Evolutionary conservation across 768 basidiomycete species (phyloP).

Genomic region (Auricularia sp.): DNA sequence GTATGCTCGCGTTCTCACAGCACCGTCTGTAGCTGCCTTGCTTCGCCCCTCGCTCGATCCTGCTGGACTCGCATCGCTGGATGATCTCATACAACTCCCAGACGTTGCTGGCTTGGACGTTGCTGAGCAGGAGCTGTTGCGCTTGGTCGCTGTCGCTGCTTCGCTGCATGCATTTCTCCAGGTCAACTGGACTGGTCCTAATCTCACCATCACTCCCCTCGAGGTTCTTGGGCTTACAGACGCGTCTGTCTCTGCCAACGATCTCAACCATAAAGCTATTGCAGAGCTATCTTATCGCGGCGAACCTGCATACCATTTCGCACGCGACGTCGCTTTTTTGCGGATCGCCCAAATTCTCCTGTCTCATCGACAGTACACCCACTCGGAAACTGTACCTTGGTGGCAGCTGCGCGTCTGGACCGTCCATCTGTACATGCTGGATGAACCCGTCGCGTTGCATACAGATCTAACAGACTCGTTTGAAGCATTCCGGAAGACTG

Average conservation of each 20-base stretch:
- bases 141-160: constrained; percentile 60
- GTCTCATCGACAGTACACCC: constrained; percentile 31
- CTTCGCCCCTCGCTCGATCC: constrained; percentile 16
- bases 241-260: constrained; percentile 28
- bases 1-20: constrained; percentile 26
- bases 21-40: constrained; percentile 23
- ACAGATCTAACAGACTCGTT: constrained; percentile 20
- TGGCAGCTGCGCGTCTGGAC: constrained; percentile 72
- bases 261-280: constrained; percentile 56
- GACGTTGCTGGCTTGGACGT: neutral
- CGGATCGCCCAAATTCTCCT: constrained; percentile 67
- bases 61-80: neutral
- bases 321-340: constrained; percentile 56
- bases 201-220: constrained; percentile 45
- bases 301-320: constrained; percentile 93
- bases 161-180: constrained; percentile 87
- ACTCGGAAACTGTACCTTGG: constrained; percentile 50
- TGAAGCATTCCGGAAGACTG: constrained; percentile 26
- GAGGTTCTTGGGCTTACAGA: constrained; percentile 13
- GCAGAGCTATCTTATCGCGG: constrained; percentile 73
- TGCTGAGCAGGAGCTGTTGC: constrained; percentile 39
- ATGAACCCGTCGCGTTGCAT: constrained; percentile 64
- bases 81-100: neutral
- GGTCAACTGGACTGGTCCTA: constrained; percentile 92
- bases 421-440: constrained; percentile 62